Percentiles rank a stretch among this genome's conserved stretches.
Conservation (phyloP, 2,329 filamentous ascomycete species). For the Curvularia verruculosa region DNA sequence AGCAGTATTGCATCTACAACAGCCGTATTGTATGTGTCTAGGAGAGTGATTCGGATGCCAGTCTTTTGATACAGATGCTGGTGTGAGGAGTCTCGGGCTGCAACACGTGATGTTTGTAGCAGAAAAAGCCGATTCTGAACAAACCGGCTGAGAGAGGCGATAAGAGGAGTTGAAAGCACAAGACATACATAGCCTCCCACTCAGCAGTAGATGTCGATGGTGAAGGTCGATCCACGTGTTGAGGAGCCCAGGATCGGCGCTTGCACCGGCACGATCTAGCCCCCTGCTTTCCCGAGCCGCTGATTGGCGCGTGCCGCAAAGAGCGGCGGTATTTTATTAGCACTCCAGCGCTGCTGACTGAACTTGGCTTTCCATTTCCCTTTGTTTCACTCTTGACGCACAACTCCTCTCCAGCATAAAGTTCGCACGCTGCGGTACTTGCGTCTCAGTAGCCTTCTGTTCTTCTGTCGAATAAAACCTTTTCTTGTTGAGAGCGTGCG, state of each 20-base stretch:
- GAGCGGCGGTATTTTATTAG: conserved; percentile 20
- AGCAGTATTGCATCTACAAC: not conserved
- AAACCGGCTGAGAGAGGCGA: not conserved
- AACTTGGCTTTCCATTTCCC: conserved; percentile 11
- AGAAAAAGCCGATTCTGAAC: too few species aligned
- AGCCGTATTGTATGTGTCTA: not conserved
- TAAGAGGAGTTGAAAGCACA: not conserved
- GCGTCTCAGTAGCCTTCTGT: not conserved
- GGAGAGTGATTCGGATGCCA: not conserved
- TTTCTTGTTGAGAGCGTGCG: not conserved
- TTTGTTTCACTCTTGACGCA: not conserved
- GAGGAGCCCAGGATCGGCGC: conserved; percentile 7
- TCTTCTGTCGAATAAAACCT: not conserved
- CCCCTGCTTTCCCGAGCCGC: not conserved
- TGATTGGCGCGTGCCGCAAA: conserved; percentile 17
- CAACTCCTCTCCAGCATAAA: not conserved
- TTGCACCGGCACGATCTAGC: conserved; percentile 6
- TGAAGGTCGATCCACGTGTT: conserved; percentile 12
- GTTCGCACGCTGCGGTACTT: not conserved
- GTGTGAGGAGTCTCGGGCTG: not conserved
- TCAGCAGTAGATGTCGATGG: not conserved
- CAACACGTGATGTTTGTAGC: too few species aligned
- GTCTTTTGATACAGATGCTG: not conserved
- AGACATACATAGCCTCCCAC: not conserved
- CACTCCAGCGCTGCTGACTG: conserved; percentile 15